phyloP scores from a whole-genome alignment of 352 stramenopile species.

The Pythium volutum region DNA sequence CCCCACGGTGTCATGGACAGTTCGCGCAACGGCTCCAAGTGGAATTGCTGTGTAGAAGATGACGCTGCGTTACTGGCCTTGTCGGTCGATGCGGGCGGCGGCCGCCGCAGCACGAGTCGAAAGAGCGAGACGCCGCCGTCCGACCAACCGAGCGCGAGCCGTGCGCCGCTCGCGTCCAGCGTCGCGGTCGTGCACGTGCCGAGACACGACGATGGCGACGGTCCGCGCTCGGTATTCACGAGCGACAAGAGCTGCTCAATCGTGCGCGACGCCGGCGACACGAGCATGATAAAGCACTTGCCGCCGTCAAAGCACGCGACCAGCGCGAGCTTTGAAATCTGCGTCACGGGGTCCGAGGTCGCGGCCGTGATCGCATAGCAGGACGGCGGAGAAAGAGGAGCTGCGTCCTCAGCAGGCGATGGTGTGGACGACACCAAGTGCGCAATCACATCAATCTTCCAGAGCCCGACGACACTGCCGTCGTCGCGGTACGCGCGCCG shows the following conservation, averaged over 20 bases:
- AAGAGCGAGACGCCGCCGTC: slow-evolving; percentile 73
- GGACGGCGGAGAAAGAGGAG: slow-evolving; percentile 20
- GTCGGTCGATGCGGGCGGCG: background rate
- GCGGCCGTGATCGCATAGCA: slow-evolving; percentile 61
- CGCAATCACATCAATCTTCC: slow-evolving; percentile 76
- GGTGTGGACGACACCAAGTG: slow-evolving; percentile 31
- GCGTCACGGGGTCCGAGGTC: slow-evolving; percentile 30
- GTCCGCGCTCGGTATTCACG: slow-evolving; percentile 52
- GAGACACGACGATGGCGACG: slow-evolving; percentile 21
- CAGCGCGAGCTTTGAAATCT: slow-evolving; percentile 40
- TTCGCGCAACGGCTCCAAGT: slow-evolving; percentile 57
- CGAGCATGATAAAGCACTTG: slow-evolving; percentile 79
- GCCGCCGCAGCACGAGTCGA: slow-evolving; percentile 34
- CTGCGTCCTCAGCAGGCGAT: background rate
- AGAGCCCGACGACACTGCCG: slow-evolving; percentile 39
- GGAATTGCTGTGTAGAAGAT: slow-evolving; percentile 21
- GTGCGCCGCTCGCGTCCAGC: slow-evolving; percentile 45
- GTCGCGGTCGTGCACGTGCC: slow-evolving; percentile 46
- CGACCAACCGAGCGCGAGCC: slow-evolving; percentile 68
- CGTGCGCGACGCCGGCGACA: slow-evolving; percentile 47
- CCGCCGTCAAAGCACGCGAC: slow-evolving; percentile 73
- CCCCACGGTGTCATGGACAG: slow-evolving; percentile 64
- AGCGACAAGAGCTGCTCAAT: slow-evolving; percentile 78
- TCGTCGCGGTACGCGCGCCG: slow-evolving; percentile 8
- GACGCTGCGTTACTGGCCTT: background rate